Base-by-base conservation (phyloP, 345 rosid species). In the Rhodomyrtus tomentosa region DNA sequence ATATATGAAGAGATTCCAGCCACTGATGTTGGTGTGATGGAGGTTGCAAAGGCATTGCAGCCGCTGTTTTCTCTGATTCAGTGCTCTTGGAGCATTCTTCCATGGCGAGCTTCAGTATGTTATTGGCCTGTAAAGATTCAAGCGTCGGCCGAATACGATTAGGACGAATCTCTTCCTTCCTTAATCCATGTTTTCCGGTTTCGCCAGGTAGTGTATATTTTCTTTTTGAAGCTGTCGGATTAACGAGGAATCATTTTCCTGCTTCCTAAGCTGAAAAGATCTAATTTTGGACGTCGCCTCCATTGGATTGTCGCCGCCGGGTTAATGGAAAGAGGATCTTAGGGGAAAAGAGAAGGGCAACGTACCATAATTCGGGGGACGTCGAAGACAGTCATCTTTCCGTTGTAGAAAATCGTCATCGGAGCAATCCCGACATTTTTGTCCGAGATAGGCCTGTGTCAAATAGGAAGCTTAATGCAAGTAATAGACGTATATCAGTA, bases 371-470 rank as follows among this genome's bases (percentile, higher is more conserved):
- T 5, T 42, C 73, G 50, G 22, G 82, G 82, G 50, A 84, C 42
- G 36, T 54, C 72, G 53, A 50, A 27, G 27, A 84, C 72, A 49
- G 40, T 79, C 24, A 84, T 81, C 49, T 12, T 55, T 76, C 85
- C 85, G n/a, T 74, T 76, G 85, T 84, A 84, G 82, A 84, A 84
- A 18, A 84, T 74, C 40, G 85, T 84, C 51, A 84, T 81, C 13
- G 85, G 82, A 76, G 85, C 62, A 7, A 50, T 74, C 10, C 36
- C 51, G 22, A 10, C 56, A 15, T 48, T 50, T 36, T 22, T 21
- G 4, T 84, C 82, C 22, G 50, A 21, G 59, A 38, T 42, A 16
- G 84, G 82, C 42, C 82, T 81, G 82, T 55, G 15, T 48, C 82
- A 81, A 49, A 24, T 52, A 50, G n/a, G 82, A 50, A 50, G 29